Conservation (phyloP, 345 rosid species). For the Brassica napus region Da-Ae NC_063444.1:42547501-42548000, state of each 20-base stretch:
- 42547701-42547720: conserved; percentile 81
- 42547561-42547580: conserved; percentile 50
- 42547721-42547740: conserved; percentile 92
- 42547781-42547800: conserved; percentile 86
- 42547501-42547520: conserved; percentile 70
- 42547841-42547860: conserved; percentile 61
- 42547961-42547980: conserved; percentile 81
- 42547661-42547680: conserved; percentile 98
- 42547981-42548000: conserved; percentile 95
- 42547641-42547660: conserved; percentile 85
- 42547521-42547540: conserved; percentile 43
- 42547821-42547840: conserved; percentile 79
- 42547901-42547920: conserved; percentile 90
- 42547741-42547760: conserved; percentile 73
- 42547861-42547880: conserved; percentile 60
- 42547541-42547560: conserved; percentile 53
- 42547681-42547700: conserved; percentile 85
- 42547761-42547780: conserved; percentile 56
- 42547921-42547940: conserved; percentile 66
- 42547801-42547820: conserved; percentile 93
- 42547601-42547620: conserved; percentile 63
- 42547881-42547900: conserved; percentile 68
- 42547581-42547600: conserved; percentile 47
- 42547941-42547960: conserved; percentile 88
- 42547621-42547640: conserved; percentile 57